phyloP scores from a whole-genome alignment of 108 stramenopile species.

The Aurantiochytrium sp. region DNA sequence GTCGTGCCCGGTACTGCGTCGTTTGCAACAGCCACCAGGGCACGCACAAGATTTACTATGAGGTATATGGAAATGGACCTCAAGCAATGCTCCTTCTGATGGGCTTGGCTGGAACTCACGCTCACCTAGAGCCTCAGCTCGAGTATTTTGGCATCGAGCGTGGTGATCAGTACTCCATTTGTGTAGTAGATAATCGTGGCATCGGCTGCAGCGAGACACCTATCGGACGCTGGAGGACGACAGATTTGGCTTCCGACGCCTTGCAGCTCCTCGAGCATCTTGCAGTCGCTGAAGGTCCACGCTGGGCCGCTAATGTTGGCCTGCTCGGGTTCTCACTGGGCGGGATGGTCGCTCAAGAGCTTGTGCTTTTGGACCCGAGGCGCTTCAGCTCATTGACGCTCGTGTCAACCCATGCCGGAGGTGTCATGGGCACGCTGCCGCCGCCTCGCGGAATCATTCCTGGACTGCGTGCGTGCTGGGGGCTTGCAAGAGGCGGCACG shows the following conservation, averaged over 20 bases:
- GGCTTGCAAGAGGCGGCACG: background rate
- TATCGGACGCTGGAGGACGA: background rate
- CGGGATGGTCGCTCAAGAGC: background rate
- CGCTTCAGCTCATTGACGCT: background rate
- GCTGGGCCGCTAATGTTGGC: background rate
- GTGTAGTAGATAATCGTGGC: background rate
- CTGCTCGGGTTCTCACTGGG: conserved; percentile 1
- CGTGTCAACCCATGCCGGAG: background rate
- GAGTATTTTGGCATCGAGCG: background rate
- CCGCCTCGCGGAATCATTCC: background rate
- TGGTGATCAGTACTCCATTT: background rate
- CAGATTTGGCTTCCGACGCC: background rate
- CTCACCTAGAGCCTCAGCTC: background rate
- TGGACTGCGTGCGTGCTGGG: background rate
- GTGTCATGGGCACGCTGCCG: conserved; percentile 6
- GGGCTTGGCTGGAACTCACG: background rate
- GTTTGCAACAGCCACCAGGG: background rate
- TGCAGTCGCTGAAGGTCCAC: background rate
- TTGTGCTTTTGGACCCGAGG: background rate
- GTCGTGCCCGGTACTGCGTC: background rate
- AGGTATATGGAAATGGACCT: background rate
- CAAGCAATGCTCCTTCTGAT: background rate
- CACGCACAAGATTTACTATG: background rate
- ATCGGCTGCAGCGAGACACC: background rate
- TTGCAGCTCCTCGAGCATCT: background rate